Base-by-base conservation (phyloP, 164 flowering plant species). In the Paratinospora sagittata region DNA sequence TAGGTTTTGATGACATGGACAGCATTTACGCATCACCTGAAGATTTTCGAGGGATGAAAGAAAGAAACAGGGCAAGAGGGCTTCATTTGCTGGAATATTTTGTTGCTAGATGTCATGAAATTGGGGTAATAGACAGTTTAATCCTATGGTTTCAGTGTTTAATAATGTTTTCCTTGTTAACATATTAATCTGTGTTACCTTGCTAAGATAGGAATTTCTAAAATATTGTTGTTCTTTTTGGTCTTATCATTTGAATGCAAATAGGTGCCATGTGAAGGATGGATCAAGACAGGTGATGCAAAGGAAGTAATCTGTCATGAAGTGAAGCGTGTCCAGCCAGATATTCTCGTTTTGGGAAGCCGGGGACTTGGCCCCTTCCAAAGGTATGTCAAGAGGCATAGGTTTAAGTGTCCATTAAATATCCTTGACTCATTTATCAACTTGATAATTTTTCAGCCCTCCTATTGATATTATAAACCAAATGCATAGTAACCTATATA, bases 311-410 rank as follows among this genome's bases (percentile, higher is more conserved):
- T 96, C 76, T 90, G 94, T 77, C 86, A 81, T 67, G 98, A 93
- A 81, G 96, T 85, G 70, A 84, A 71, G 69, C 84, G 91, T 27
- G 85, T 93, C 52, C 82, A 64, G 14, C 98, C 97, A 62, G 99
- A 93, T 77, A 33, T 96, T 37, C 86, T 96, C 65, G 97, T 91
- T 68, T 84, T 93, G 34, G 99, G 99, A 72, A 75, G 92, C 82
- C 83, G 99, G 43, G 99, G 97, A 34, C 97, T 96, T 72, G 97
- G 97, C 39, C 97, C 97, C 69, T 96, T 93, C 67, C 95, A 93
- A 74, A 91, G 88, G 99, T 91, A 85, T 71, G 76, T 47, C 55
- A 13, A 3, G 55, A 13, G 55, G 5, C 4, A 19, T 4, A 5
- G 55, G 55, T 47, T 13, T 47, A 11, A 0, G 55, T 6, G 55